Base-by-base conservation (phyloP, 1,284 basidiomycete genomes). In the Singerocomus inundabilis region DNA sequence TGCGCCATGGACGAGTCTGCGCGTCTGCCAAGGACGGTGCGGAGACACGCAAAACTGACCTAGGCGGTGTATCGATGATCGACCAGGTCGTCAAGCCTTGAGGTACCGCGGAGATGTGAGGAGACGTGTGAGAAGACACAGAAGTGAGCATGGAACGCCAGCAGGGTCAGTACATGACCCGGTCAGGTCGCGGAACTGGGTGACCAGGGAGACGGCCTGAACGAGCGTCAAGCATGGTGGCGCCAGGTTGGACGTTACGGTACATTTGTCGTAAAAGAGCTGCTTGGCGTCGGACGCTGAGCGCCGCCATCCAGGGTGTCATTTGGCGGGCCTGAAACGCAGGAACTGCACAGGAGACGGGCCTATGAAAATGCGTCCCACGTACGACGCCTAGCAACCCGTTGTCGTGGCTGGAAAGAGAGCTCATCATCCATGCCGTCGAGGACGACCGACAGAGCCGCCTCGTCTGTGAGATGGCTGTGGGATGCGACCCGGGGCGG, bases 401-500 rank as follows among this genome's bases (percentile, higher is more conserved):
- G 31, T 6, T 5, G 4, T 28, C 3, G 10, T 45, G 44, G 16
- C 41, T 24, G 26, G 13, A 47, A 15, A 47, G 5, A 21, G 31
- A 38, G 31, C 11, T 41, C 46, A 24, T 37, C 46, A 16, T 11
- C 4, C 26, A 5, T 16, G 16, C 25, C 25, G 37, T 37, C 41
- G 53, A 29, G 21, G 33, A 28, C 15, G 12, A 29, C 24, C 4
- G 24, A 38, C 28, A n/a, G n/a, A n/a, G n/a, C n/a, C n/a, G n/a
- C n/a, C n/a, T n/a, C n/a, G n/a, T n/a, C n/a, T n/a, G n/a, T n/a
- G 12, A 1, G 16, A 16, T 29, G 46, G 46, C 46, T 57, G 62
- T 58, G 57, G 46, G 50, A 52, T 30, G 44, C 44, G 44, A 46
- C 44, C 44, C 29, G 28, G 57, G 57, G 51, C 61, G 61, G 54